Conservation (phyloP, 2,329 filamentous ascomycete genomes). For the Scleromitrula shiraiana region DNA sequence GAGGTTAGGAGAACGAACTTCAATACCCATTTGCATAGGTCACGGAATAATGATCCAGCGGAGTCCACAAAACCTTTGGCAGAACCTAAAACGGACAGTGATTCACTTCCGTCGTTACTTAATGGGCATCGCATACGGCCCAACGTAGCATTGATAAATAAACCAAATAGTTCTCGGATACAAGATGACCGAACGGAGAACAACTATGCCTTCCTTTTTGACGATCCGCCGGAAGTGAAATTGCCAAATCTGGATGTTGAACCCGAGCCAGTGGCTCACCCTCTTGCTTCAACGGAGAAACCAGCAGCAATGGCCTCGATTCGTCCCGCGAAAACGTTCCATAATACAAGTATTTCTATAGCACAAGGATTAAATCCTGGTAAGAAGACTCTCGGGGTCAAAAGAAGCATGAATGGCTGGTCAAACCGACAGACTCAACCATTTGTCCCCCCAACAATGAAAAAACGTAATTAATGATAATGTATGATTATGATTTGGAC, state of each 20-base stretch:
- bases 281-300: constrained; percentile 12
- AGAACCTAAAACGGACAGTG: neutral
- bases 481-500: neutral
- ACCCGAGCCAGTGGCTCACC: constrained; percentile 3
- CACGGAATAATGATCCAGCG: neutral
- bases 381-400: constrained; percentile 42
- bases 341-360: constrained; percentile 23
- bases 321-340: constrained; percentile 19
- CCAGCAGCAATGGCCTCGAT: constrained; percentile 21
- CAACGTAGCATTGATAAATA: constrained; percentile 11
- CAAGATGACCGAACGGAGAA: constrained; percentile 15
- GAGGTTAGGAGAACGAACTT: neutral
- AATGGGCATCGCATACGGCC: constrained; percentile 19
- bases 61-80: neutral
- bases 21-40: constrained; percentile 1
- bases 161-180: constrained; percentile 16
- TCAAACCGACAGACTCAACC: constrained; percentile 19
- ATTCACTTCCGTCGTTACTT: constrained; percentile 3
- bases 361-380: constrained; percentile 11
- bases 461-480: constrained; percentile 7
- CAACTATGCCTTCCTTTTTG: constrained; percentile 27
- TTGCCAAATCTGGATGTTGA: constrained; percentile 5
- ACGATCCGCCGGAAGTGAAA: constrained; percentile 23
- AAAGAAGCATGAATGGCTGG: constrained; percentile 43
- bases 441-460: constrained; percentile 26